These are phyloP conservation scores for Physcomitrellopsis africana DNA, from an alignment of 225 moss, liverwort and hornwort species.

Conservation along the genomic window DNA sequence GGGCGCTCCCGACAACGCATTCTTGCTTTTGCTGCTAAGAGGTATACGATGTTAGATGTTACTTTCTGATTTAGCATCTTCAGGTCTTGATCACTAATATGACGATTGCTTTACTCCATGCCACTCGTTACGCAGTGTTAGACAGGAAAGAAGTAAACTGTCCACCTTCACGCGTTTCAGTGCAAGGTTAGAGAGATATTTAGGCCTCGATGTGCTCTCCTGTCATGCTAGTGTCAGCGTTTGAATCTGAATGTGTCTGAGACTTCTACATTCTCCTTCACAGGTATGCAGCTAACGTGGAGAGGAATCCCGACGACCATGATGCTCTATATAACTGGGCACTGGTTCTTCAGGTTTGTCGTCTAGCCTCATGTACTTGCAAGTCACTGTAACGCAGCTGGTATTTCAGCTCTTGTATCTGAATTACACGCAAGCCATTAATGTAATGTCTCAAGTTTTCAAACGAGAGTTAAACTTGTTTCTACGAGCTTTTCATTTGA, in stretches of 20 bases:
- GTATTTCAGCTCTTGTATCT: conserved; percentile 11
- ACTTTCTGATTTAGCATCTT: conserved; percentile 20
- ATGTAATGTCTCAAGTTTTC: neutral
- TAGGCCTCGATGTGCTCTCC: neutral
- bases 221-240: conserved; percentile 11
- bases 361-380: conserved; percentile 8
- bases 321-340: conserved; percentile 99
- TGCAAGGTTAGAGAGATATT: conserved; percentile 3
- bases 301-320: conserved; percentile 87
- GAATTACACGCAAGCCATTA: too few relatives aligned
- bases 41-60: conserved; percentile 36
- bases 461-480: conserved; percentile 8
- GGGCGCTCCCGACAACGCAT: conserved; percentile 68
- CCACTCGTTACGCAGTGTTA: conserved; percentile 12
- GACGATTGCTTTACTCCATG: conserved; percentile 8
- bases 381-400: conserved; percentile 24
- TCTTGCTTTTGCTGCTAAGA: conserved; percentile 69
- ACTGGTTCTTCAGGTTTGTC: conserved; percentile 83
- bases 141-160: neutral
- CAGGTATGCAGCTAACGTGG: conserved; percentile 89
- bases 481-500: conserved; percentile 11
- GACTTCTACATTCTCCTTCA: conserved; percentile 20
- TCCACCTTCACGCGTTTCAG: conserved; percentile 4
- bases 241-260: conserved; percentile 28
- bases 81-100: conserved; percentile 19